Percentiles rank a stretch among this genome's conserved stretches.
phyloP scores from a whole-genome alignment of 441 rosid species.

The Pelargonium australe region DNA sequence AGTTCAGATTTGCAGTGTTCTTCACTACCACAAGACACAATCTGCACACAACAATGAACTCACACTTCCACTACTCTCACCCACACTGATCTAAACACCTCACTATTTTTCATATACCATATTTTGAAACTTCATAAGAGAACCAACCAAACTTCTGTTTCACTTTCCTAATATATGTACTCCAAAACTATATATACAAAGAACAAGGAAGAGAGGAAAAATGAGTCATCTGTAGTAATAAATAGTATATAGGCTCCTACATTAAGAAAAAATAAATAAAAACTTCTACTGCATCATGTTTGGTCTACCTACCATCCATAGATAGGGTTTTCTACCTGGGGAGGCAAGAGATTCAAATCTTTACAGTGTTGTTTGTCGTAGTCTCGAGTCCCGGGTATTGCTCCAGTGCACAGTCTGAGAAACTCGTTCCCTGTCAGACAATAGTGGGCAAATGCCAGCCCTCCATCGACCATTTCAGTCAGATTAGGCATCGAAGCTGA shows the following conservation, averaged over 20 bases:
- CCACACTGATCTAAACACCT: too few species aligned
- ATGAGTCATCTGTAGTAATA: neutral
- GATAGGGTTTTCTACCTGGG: constrained; percentile 77
- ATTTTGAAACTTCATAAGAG: neutral
- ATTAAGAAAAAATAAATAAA: too few species aligned
- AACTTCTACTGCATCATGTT: neutral
- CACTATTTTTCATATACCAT: neutral
- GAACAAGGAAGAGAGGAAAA: neutral
- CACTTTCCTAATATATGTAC: neutral
- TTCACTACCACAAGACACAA: too few species aligned
- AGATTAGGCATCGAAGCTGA: constrained; percentile 55
- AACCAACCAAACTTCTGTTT: neutral
- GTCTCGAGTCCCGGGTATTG: constrained; percentile 70
- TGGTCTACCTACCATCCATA: constrained; percentile 61
- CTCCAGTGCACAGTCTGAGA: constrained; percentile 73
- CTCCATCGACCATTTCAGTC: constrained; percentile 64
- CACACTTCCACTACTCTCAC: too few species aligned
- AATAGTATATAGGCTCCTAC: too few species aligned
- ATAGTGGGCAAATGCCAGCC: constrained; percentile 80
- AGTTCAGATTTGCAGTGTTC: too few species aligned
- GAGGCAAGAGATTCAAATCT: constrained; percentile 74
- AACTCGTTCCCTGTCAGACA: constrained; percentile 84
- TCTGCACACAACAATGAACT: too few species aligned
- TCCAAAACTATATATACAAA: neutral
- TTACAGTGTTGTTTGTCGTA: constrained; percentile 79